A percentile compares a stretch with the other conserved stretches of the same genome.
phyloP scores from a whole-genome alignment of 139 green algal species.

The Pseudopediastrum boryanum region DNA sequence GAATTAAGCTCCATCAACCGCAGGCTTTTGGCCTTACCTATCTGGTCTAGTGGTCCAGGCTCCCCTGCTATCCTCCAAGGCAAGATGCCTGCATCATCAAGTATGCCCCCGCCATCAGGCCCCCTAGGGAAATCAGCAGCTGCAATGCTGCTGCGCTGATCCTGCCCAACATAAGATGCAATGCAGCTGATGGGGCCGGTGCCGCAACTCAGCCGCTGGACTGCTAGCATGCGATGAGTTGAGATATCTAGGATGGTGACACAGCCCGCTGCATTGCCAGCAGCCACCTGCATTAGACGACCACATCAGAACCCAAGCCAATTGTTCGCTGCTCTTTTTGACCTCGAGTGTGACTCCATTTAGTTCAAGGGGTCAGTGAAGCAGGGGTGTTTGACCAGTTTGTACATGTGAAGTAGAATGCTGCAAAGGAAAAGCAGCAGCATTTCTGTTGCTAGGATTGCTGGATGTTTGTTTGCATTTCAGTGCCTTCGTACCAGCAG shows the following conservation, averaged over 20 bases:
- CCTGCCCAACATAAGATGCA: background rate
- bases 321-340: too few species aligned
- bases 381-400: too few species aligned
- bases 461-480: background rate
- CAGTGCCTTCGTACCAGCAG: slow-evolving; percentile 13
- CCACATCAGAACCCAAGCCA: too few species aligned
- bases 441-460: background rate
- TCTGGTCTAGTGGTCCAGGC: too few species aligned
- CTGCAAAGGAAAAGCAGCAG: background rate
- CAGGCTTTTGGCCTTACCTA: background rate
- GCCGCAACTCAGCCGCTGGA: slow-evolving; percentile 22
- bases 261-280: background rate
- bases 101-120: slow-evolving; percentile 24
- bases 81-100: background rate
- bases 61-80: background rate
- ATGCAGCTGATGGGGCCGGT: slow-evolving; percentile 12
- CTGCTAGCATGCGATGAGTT: slow-evolving; percentile 23
- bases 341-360: too few species aligned
- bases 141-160: background rate
- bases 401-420: too few species aligned
- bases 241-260: slow-evolving; percentile 23
- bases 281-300: slow-evolving; percentile 30
- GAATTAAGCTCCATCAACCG: background rate
- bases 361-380: too few species aligned
- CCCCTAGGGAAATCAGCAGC: background rate